Evolutionary conservation across 306 rosid species (phyloP).

Genomic region (Fragaria ananassa): DNA sequence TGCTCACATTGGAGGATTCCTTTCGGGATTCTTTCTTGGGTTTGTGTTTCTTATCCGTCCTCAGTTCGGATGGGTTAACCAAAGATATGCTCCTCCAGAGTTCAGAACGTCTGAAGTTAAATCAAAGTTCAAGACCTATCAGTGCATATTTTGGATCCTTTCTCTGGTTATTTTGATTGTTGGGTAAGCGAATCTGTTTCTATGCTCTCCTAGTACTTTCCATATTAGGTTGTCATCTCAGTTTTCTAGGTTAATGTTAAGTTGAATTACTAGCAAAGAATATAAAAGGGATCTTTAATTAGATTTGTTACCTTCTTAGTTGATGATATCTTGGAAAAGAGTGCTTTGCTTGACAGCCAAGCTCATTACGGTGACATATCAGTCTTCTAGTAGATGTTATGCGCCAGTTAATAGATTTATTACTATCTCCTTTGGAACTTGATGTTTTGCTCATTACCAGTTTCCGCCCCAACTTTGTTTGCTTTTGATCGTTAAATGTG

Average conservation of each 20-base stretch:
- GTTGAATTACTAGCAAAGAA: background rate
- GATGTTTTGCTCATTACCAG: background rate
- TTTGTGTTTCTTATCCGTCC: constrained; percentile 95
- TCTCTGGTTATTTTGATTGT: constrained; percentile 65
- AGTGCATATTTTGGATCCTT: constrained; percentile 72
- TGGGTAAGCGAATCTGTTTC: constrained; percentile 55
- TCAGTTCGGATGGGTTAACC: constrained; percentile 89
- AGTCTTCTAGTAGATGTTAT: background rate
- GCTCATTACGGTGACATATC: background rate
- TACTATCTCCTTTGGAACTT: background rate
- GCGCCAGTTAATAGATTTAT: background rate
- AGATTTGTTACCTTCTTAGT: background rate
- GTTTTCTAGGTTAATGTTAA: background rate
- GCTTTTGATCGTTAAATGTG: background rate
- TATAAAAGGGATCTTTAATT: background rate
- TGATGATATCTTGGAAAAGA: background rate
- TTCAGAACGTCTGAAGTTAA: constrained; percentile 37
- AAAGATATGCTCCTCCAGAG: constrained; percentile 48
- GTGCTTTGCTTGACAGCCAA: background rate
- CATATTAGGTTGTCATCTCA: background rate
- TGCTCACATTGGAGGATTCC: constrained; percentile 95
- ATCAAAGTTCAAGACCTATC: constrained; percentile 76
- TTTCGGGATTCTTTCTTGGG: constrained; percentile 86
- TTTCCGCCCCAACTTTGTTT: background rate
- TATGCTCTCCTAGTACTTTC: background rate